Base-by-base conservation (phyloP, 73 alveolate genomes). In the Paramecium tetraurelia region DNA sequence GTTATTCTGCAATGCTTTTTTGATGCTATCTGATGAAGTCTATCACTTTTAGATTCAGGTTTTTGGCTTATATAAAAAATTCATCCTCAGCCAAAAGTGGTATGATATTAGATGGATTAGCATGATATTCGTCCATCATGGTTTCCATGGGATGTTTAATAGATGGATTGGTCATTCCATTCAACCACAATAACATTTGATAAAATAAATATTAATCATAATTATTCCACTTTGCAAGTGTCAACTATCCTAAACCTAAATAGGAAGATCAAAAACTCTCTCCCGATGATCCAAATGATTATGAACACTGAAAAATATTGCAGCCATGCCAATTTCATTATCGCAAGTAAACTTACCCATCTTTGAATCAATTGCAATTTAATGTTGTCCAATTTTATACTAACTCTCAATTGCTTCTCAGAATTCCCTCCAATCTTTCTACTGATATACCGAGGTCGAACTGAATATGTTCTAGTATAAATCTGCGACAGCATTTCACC, bases 141-240 rank as follows among this genome's bases (percentile, higher is more conserved):
- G 70, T 44, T 36, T 80, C 90, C 43, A 80, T 41, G 2, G 70
- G 70, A 44, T 41, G 70, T 44, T 80, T 43, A n/a, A 44, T 24
- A 38, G 76, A 24, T 80, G 90, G 10, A 80, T 41, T 48, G 22
- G 90, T 80, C 90, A 80, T 80, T 80, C 90, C 90, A 80, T 80
- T 80, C 4, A 80, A 35, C 90, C 90, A 80, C 43, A 80, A 35
- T 48, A 80, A 48, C 90, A 80, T 80, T 31, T 63, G 35, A 59
- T 63, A 63, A 22, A 31, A 22, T 63, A 31, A 63, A 63, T 50
- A 53, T 53, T 53, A 53, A 53, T 63, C 84, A 63, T 14, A 63
- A 63, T 63, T 63, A 63, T 33, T 63, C 84, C 41, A 63, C 84
- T 63, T 33, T 27, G 27, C 10, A 16, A 29, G 86, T 36, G 3